phyloP scores from a whole-genome alignment of 352 stramenopile genomes.

The Phytopythium kandeliae region DNA sequence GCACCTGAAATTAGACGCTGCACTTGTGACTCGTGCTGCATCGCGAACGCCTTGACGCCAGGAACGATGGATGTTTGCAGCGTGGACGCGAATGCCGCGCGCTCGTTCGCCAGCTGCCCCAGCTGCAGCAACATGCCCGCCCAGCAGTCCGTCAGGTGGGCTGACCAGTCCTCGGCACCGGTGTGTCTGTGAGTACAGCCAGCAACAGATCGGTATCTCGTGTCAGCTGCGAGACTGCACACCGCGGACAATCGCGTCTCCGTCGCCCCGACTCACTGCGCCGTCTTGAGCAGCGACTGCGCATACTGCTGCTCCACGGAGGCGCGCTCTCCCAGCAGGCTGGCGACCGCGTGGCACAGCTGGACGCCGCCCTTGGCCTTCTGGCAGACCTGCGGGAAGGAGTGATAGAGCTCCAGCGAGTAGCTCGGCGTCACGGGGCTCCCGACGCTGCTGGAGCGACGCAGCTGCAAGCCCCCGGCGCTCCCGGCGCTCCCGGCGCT shows the following conservation, averaged over 20 bases:
- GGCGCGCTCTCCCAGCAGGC: constrained; percentile 55
- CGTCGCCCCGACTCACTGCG: constrained; percentile 28
- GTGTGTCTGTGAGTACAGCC: constrained; percentile 20
- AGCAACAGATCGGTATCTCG: background rate
- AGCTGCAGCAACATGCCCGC: constrained; percentile 44
- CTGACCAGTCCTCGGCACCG: constrained; percentile 66
- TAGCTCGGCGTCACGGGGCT: constrained; percentile 22
- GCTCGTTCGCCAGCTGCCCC: constrained; percentile 43
- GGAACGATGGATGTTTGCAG: constrained; percentile 57
- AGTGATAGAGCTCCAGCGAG: constrained; percentile 61
- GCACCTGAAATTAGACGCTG: constrained; percentile 67
- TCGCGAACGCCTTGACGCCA: constrained; percentile 57
- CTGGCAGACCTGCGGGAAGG: constrained; percentile 65
- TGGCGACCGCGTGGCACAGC: constrained; percentile 62
- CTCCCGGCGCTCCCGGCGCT: background rate
- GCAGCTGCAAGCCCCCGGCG: background rate
- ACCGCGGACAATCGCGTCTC: no score
- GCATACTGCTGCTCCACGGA: constrained; percentile 55
- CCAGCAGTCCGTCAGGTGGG: constrained; percentile 56
- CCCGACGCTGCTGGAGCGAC: background rate
- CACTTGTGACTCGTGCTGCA: constrained; percentile 71
- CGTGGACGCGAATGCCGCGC: constrained; percentile 48
- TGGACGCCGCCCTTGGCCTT: constrained; percentile 75
- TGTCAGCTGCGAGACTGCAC: no score
- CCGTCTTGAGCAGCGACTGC: constrained; percentile 49